Percentiles rank a stretch among this genome's conserved stretches.
Conservation (phyloP, 1,284 basidiomycete genomes). For the Meripilus lineatus region DNA sequence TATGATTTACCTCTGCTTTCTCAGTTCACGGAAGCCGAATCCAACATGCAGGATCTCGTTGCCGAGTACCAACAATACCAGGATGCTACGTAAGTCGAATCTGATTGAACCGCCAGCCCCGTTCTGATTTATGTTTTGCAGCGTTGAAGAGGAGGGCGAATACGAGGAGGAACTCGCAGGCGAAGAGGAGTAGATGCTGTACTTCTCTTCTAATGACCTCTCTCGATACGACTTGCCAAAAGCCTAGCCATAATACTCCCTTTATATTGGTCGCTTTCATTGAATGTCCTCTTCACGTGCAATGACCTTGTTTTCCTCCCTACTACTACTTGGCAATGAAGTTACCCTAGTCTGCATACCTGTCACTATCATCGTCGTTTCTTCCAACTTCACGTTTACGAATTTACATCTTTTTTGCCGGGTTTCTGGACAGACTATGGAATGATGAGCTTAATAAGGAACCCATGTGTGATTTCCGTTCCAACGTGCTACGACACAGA, state of each 20-base stretch:
- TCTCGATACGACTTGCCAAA: conserved; percentile 20
- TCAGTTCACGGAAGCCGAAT: conserved; percentile 94
- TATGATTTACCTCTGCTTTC: too few relatives aligned
- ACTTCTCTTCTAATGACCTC: conserved; percentile 12
- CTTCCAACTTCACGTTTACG: too few relatives aligned
- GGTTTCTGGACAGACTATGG: too few relatives aligned
- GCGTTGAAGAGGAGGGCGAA: conserved; percentile 77
- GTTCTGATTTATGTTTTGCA: conserved; percentile 21
- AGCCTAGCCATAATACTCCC: conserved; percentile 28
- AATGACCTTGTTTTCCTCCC: conserved; percentile 10
- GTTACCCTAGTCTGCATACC: conserved; percentile 32
- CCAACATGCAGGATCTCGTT: conserved; percentile 94
- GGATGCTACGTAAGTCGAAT: conserved; percentile 74
- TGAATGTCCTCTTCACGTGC: conserved; percentile 14
- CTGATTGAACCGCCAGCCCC: neutral
- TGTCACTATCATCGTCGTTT: too few relatives aligned
- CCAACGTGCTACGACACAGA: too few relatives aligned
- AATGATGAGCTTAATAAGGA: too few relatives aligned
- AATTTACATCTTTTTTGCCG: too few relatives aligned
- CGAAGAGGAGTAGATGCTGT: conserved; percentile 51
- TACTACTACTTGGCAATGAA: conserved; percentile 25
- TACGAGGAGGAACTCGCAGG: conserved; percentile 67
- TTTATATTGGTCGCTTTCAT: conserved; percentile 32
- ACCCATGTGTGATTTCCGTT: too few relatives aligned
- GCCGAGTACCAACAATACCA: conserved; percentile 97